A percentile compares a stretch with the other conserved stretches of the same genome.
phyloP scores from a whole-genome alignment of 352 stramenopile species.

The Phytophthora sp. region DNA sequence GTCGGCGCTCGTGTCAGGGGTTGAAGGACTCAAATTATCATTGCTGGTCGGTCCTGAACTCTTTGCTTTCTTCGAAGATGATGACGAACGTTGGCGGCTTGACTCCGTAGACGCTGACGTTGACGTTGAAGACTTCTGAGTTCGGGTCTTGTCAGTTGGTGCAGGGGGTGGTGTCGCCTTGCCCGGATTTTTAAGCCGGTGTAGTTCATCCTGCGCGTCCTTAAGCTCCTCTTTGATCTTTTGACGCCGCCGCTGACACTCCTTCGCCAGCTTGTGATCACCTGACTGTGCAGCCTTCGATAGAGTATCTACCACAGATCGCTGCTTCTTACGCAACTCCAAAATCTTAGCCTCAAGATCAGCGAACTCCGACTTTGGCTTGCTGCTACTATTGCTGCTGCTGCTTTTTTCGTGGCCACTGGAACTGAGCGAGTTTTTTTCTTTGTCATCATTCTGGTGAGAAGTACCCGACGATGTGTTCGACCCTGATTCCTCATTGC shows the following conservation, averaged over 20 bases:
- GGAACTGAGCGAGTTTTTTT: conserved; percentile 22
- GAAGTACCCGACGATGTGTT: conserved; percentile 50
- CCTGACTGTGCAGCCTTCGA: conserved; percentile 73
- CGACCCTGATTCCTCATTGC: conserved; percentile 38
- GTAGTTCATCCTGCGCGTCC: conserved; percentile 68
- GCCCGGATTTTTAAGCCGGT: conserved; percentile 58
- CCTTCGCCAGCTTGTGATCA: conserved; percentile 76
- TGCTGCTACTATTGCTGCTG: conserved; percentile 24
- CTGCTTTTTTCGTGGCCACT: conserved; percentile 37
- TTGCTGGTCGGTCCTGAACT: conserved; percentile 36
- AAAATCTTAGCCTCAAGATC: conserved; percentile 75
- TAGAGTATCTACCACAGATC: conserved; percentile 71
- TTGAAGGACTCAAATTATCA: conserved; percentile 33
- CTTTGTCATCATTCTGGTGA: conserved; percentile 40
- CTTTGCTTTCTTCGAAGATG: conserved; percentile 35
- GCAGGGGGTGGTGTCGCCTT: conserved; percentile 10
- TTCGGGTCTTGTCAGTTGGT: conserved; percentile 23
- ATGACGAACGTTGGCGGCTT: conserved; percentile 19
- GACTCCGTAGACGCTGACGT: conserved; percentile 9
- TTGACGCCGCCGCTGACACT: conserved; percentile 75
- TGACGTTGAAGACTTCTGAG: conserved; percentile 15
- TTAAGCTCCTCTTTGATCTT: conserved; percentile 84
- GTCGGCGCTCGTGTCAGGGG: conserved; percentile 20
- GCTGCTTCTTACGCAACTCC: conserved; percentile 81
- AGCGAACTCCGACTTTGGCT: conserved; percentile 56